Evolutionary conservation across 352 stramenopile species (phyloP).

Genomic region (Phytophthora pisi): DNA sequence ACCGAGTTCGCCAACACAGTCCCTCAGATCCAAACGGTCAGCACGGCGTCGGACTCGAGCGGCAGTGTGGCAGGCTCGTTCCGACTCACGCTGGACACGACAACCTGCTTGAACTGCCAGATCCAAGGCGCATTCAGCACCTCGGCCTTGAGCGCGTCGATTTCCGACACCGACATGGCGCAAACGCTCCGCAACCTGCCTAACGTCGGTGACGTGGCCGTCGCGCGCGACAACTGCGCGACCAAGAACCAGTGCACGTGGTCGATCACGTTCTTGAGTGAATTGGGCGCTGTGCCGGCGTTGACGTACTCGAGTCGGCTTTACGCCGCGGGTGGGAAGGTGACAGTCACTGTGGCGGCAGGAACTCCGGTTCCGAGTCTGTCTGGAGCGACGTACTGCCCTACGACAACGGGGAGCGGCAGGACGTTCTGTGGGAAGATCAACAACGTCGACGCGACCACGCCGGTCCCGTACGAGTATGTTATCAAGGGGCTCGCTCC

Average conservation of each 20-base stretch:
- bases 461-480: slow-evolving; percentile 51
- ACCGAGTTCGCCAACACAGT: slow-evolving; percentile 70
- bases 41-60: slow-evolving; percentile 41
- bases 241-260: slow-evolving; percentile 74
- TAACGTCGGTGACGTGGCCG: slow-evolving; percentile 92
- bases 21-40: slow-evolving; percentile 69
- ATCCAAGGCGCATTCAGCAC: slow-evolving; percentile 69
- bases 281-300: slow-evolving; percentile 56
- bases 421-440: slow-evolving; percentile 41
- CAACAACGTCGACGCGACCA: slow-evolving; percentile 17
- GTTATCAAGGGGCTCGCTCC: slow-evolving; percentile 62
- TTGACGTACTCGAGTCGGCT: slow-evolving; percentile 62
- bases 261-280: slow-evolving; percentile 80
- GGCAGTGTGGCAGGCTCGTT: slow-evolving; percentile 70
- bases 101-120: slow-evolving; percentile 73
- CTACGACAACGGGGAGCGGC: slow-evolving; percentile 36
- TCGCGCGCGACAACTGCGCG: slow-evolving; percentile 50
- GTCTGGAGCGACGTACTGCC: slow-evolving; percentile 57
- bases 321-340: slow-evolving; percentile 43
- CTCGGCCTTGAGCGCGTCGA: slow-evolving; percentile 74
- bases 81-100: slow-evolving; percentile 87
- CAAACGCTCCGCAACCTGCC: slow-evolving; percentile 92
- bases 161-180: slow-evolving; percentile 63
- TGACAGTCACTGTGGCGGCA: slow-evolving; percentile 40
- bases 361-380: slow-evolving; percentile 44